phyloP scores from a whole-genome alignment of 2,329 filamentous ascomycete species.

The Dactylellina cionopaga region DNA sequence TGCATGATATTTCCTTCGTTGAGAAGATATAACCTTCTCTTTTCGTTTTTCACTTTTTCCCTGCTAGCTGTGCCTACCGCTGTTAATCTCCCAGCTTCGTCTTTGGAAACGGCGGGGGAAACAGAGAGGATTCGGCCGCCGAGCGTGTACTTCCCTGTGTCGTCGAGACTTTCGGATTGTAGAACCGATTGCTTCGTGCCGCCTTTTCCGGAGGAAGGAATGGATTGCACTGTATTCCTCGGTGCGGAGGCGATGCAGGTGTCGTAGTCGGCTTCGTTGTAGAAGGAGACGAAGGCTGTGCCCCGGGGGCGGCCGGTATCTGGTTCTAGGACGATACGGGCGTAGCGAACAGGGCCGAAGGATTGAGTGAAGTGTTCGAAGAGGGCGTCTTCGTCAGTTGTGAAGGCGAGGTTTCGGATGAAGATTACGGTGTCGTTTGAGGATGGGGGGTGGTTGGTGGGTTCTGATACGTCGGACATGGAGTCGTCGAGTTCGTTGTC shows the following conservation, averaged over 20 bases:
- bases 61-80: constrained; percentile 72
- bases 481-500: constrained; percentile 62
- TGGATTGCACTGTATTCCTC: constrained; percentile 62
- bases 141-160: constrained; percentile 85
- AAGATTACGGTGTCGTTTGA: constrained; percentile 75
- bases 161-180: constrained; percentile 84
- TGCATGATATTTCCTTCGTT: constrained; percentile 81
- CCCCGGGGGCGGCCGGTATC: constrained; percentile 86
- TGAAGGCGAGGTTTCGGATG: constrained; percentile 93
- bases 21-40: constrained; percentile 86
- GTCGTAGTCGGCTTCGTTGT: constrained; percentile 77
- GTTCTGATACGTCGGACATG: constrained; percentile 61
- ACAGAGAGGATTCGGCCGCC: constrained; percentile 88
- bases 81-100: constrained; percentile 79
- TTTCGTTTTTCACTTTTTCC: constrained; percentile 81
- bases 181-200: constrained; percentile 74
- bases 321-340: constrained; percentile 86
- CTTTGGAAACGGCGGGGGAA: constrained; percentile 83
- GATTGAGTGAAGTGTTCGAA: constrained; percentile 80
- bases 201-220: constrained; percentile 60
- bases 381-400: constrained; percentile 80
- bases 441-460: constrained; percentile 53
- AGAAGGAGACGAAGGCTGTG: constrained; percentile 95
- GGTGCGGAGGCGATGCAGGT: constrained; percentile 81
- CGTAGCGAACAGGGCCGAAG: constrained; percentile 90